Evolutionary conservation across 2,329 filamentous ascomycete species (phyloP), one percentile per base, ranked within the genome.

Genomic region (Fusarium aywerte): DNA sequence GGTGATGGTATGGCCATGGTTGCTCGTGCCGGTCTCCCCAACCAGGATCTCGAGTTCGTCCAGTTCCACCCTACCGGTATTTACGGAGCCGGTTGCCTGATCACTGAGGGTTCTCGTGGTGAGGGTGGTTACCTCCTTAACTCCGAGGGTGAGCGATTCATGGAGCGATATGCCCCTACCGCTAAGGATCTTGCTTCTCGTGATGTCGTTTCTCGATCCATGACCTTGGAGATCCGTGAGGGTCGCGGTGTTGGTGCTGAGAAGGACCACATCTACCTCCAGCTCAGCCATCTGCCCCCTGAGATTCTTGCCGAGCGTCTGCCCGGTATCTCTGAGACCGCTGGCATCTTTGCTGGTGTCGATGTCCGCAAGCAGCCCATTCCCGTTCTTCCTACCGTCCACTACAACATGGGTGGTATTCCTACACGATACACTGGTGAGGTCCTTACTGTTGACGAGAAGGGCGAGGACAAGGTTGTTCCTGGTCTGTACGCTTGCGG

Each of bases 331-430:
- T 97, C 95, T 36, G 96, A 99, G 86, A 99, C 96, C 32, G 96
- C 95, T 52, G 93, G 92, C 73, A 98, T 98, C 76, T 99, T 99
- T 82, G 87, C 95, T 62, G 95, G 96, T 83, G 94, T 99, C 74
- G 96, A 99, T 80, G 95, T 99, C 73, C 91, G 90, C 77, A 97
- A 97, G 85, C 92, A 97, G 83, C 95, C 95, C 70, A 98, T 98
- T 73, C 95, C 95, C 65, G 95, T 98, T 70, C 86, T 98, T 67
- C 95, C 95, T 59, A 98, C 95, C 42, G 95, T 97, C 72, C 94
- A 99, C 86, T 99, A 99, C 88, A 97, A 97, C 87, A 99, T 98
- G 96, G 95, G 95, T 81, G 95, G 96, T 87, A 97, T 99, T 73
- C 95, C 95, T 51, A 98, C 96, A 72, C 93, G 92, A 77, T 98